Evolutionary conservation across 2,329 filamentous ascomycete genomes (phyloP).

Genomic region (Penicillium sp.): DNA sequence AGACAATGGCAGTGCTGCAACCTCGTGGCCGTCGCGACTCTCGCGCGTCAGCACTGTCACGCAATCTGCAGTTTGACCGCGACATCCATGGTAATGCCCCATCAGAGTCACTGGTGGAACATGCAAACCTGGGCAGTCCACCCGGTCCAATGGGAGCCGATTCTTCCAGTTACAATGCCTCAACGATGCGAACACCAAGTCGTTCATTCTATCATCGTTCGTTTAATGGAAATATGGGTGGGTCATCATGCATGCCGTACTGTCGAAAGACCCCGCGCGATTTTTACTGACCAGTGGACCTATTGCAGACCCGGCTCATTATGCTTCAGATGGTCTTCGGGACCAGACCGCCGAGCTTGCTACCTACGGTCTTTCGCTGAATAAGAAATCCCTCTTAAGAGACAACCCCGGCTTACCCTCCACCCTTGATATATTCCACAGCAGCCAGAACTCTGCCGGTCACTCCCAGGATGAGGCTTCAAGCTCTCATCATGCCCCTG

Average conservation of each 20-base stretch:
- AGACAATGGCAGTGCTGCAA: slow-evolving; percentile 32
- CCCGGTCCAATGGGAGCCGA: slow-evolving; percentile 29
- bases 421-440: slow-evolving; percentile 32
- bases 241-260: slow-evolving; percentile 8
- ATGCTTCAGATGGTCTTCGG: slow-evolving; percentile 72
- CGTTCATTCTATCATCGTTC: slow-evolving; percentile 48
- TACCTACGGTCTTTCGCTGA: slow-evolving; percentile 68
- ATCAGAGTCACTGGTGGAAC: slow-evolving; percentile 29
- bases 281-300: slow-evolving; percentile 37
- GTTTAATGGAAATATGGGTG: slow-evolving; percentile 45
- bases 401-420: slow-evolving; percentile 29
- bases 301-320: slow-evolving; percentile 66
- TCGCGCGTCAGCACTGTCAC: slow-evolving; percentile 27
- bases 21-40: slow-evolving; percentile 33
- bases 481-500: slow-evolving; percentile 14
- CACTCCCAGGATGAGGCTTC: slow-evolving; percentile 18
- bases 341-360: slow-evolving; percentile 86
- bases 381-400: slow-evolving; percentile 27
- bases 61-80: slow-evolving; percentile 23
- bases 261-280: background rate
- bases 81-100: slow-evolving; percentile 16
- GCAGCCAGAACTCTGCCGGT: slow-evolving; percentile 9
- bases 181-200: slow-evolving; percentile 42
- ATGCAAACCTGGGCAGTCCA: slow-evolving; percentile 29
- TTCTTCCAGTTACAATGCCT: slow-evolving; percentile 30